Base-by-base conservation (phyloP, 768 basidiomycete species). In the Mycena vulgaris region DNA sequence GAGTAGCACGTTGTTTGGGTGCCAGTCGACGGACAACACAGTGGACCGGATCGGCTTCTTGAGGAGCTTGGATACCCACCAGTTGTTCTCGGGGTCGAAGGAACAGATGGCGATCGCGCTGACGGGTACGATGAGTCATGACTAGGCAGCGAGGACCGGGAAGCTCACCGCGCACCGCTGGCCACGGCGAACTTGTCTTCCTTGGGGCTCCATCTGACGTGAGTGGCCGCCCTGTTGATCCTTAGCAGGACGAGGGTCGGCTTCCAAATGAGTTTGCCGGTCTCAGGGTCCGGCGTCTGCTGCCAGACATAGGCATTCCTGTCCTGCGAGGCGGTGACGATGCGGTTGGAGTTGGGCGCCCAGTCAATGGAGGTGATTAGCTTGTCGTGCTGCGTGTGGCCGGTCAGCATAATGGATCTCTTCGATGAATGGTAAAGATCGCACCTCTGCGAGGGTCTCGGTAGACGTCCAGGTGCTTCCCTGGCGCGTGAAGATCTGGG, bases 161-260 rank as follows among this genome's bases (percentile, higher is more conserved):
- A 35, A 65, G 27, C 83, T 23, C 75, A 95, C 95, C 96, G 89
- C 19, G 97, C 98, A 69, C 98, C 98, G 74, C 94, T 96, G 4
- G 96, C 97, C 19, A 99, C 98, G 8, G 98, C 98, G 78, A 99
- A 99, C 81, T 99, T 99, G 82, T 98, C 95, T 80, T 99, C 98
- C 74, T 93, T 91, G 2, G 98, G 98, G 80, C 95, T 96, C 98
- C 98, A 99, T 74, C 93, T 88, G 58, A 98, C 98, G 76, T 89
- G 90, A 1, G 98, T 99, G 1, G 98, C 98, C 0, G 98, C 96
- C 48, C 98, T 87, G 81, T 98, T 99, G 85, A 99, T 93, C 66
- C 97, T 89, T 62, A 99, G 88, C 67, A 99, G 80, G 25, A 99
- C 98, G n/a, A 99, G 87, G 2, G 96, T 97, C 4, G 98, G 98